phyloP scores from a whole-genome alignment of 2,329 filamentous ascomycete species.

The Colletotrichum tanaceti region DNA sequence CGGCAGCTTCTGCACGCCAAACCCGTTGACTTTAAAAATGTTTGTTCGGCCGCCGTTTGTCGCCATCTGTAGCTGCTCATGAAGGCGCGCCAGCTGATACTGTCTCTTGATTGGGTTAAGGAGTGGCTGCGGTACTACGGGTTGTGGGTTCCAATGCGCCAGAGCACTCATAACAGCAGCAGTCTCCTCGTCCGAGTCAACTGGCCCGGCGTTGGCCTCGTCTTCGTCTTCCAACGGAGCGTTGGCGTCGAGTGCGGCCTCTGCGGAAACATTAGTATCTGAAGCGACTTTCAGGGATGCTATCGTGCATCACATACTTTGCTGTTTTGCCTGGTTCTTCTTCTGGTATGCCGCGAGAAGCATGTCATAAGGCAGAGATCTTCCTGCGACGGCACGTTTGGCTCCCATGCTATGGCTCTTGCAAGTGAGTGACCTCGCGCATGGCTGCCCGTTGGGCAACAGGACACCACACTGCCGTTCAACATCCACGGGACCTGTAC shows the following conservation, averaged over 20 bases:
- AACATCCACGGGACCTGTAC: slow-evolving; percentile 84
- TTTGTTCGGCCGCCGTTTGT: slow-evolving; percentile 74
- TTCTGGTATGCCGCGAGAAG: slow-evolving; percentile 89
- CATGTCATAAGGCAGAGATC: slow-evolving; percentile 93
- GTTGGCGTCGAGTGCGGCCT: slow-evolving; percentile 94
- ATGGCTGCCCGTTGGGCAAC: slow-evolving; percentile 85
- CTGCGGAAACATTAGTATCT: slow-evolving; percentile 57
- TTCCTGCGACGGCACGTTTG: slow-evolving; percentile 87
- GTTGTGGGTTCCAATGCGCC: slow-evolving; percentile 79
- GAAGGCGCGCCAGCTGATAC: slow-evolving; percentile 71
- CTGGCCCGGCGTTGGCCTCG: slow-evolving; percentile 80
- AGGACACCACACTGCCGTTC: slow-evolving; percentile 93
- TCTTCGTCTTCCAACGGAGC: slow-evolving; percentile 89
- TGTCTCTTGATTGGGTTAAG: slow-evolving; percentile 72
- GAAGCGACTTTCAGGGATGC: not conserved
- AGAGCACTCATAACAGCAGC: slow-evolving; percentile 87
- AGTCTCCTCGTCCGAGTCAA: slow-evolving; percentile 96
- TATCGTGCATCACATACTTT: slow-evolving; percentile 72
- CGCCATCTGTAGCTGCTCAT: slow-evolving; percentile 74
- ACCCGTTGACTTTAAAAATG: slow-evolving; percentile 71
- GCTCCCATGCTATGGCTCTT: slow-evolving; percentile 97
- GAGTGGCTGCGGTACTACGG: slow-evolving; percentile 75
- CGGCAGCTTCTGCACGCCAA: slow-evolving; percentile 65
- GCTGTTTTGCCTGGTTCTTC: slow-evolving; percentile 98
- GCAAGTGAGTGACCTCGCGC: slow-evolving; percentile 89